Base-by-base conservation (phyloP, 228 moss, liverwort and hornwort genomes). In the Sphagnum magellanicum region DNA sequence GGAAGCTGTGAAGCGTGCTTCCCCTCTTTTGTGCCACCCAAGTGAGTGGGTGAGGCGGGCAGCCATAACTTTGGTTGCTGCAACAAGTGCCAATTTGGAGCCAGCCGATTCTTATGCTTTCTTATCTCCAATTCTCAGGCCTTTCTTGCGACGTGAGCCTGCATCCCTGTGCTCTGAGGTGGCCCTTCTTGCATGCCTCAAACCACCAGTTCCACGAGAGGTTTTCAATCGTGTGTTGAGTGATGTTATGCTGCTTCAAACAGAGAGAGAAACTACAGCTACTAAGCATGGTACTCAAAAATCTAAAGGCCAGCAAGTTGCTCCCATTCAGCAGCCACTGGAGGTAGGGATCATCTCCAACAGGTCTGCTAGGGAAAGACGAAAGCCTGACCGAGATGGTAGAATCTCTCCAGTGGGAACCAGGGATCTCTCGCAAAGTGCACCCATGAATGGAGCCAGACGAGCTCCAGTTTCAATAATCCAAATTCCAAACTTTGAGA, bases 21-120 rank as follows among this genome's bases (percentile, higher is more conserved):
- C 90, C 63, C 92, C 92, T 55, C 94, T 98, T 49, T 76, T 98
- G 70, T 94, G 98, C 77, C 98, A 98, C 78, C 98, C 98, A 61
- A 98, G 94, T 77, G 94, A 98, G 71, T 98, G 98, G 87, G 94
- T 98, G 59, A 80, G 92, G 72, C 83, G 93, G 76, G 98, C 94
- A 75, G 92, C 98, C 14, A 93, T 98, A 51, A 84, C 94, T 68
- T 98, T 98, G 74, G 87, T 98, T 51, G 90, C 98, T 57, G 94
- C 90, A 63, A 86, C 94, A 6, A 90, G 94, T 79, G 90, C 92
- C 73, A 88, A 84, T 64, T 77, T 98, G 62, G 92, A 86, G 72
- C 79, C 83, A 53, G 92, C 88, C 50, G 98, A 98, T 68, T 92
- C 94, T 16, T 90, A 86, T 82, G 92, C 94, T 12, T 94, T 84